A percentile compares a stretch with the other conserved stretches of the same genome.
Conservation (phyloP, 2,329 filamentous ascomycete genomes). For the Curvularia sp. region DNA sequence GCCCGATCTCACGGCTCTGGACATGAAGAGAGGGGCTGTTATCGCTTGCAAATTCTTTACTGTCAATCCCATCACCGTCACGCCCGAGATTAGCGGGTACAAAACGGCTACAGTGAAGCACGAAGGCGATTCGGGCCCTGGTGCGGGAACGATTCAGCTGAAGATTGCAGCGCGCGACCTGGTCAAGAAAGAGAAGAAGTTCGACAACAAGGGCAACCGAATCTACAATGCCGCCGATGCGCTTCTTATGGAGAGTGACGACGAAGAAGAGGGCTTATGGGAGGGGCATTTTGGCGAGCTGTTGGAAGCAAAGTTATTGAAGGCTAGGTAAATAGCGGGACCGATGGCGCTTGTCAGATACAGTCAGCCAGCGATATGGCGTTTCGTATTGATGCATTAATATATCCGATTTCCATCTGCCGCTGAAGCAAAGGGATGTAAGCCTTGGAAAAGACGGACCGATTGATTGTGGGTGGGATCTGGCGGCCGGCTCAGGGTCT, state of each 20-base stretch:
- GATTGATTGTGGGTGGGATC: neutral
- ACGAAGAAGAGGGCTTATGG: slow-evolving; percentile 38
- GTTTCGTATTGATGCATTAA: slow-evolving; percentile 1
- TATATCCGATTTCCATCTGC: slow-evolving; percentile 5
- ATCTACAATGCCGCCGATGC: slow-evolving; percentile 70
- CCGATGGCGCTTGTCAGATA: neutral
- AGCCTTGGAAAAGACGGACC: neutral
- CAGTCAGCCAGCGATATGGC: neutral
- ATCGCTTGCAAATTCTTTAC: slow-evolving; percentile 71
- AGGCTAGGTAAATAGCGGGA: slow-evolving; percentile 25
- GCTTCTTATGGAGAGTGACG: slow-evolving; percentile 37
- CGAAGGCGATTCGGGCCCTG: slow-evolving; percentile 52
- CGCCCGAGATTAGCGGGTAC: slow-evolving; percentile 68
- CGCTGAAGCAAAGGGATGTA: neutral
- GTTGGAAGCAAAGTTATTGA: slow-evolving; percentile 40
- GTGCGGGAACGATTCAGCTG: slow-evolving; percentile 65
- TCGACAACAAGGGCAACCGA: slow-evolving; percentile 74
- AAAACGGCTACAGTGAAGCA: slow-evolving; percentile 68
- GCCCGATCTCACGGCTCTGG: slow-evolving; percentile 57
- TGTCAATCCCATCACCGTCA: slow-evolving; percentile 67
- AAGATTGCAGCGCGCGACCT: slow-evolving; percentile 74
- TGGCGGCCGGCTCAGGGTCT: neutral
- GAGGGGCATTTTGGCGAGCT: slow-evolving; percentile 39
- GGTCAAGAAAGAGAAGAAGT: slow-evolving; percentile 62
- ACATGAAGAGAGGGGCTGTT: slow-evolving; percentile 66